A percentile compares a stretch with the other conserved stretches of the same genome.
phyloP scores from a whole-genome alignment of 495 filamentous ascomycete species.

The Lasiosphaeria miniovina region DNA sequence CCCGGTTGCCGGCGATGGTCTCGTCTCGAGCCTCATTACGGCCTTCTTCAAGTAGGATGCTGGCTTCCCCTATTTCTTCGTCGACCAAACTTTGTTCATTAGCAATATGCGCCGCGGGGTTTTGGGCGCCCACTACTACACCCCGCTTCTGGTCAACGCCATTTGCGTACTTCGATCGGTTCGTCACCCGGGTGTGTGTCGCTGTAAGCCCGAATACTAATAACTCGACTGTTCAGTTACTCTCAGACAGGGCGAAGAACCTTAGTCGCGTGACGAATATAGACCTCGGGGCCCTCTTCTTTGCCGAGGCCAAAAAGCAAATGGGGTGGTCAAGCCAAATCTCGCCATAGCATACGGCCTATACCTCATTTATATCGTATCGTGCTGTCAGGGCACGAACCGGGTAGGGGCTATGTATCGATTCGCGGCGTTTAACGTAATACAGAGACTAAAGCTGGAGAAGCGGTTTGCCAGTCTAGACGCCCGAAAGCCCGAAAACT shows the following conservation, averaged over 20 bases:
- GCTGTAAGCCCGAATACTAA: not conserved
- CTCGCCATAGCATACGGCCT: constrained; percentile 18
- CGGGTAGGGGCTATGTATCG: constrained; percentile 18
- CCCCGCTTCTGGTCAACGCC: constrained; percentile 53
- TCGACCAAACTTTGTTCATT: constrained; percentile 50
- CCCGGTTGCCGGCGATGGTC: constrained; percentile 43
- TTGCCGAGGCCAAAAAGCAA: constrained; percentile 17
- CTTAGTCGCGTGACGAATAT: not conserved
- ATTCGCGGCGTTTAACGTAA: constrained; percentile 20
- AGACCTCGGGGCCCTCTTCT: constrained; percentile 15
- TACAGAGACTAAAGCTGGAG: constrained; percentile 12
- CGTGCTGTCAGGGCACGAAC: constrained; percentile 16
- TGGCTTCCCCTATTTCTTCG: constrained; percentile 39
- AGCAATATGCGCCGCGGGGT: constrained; percentile 38
- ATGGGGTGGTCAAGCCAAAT: constrained; percentile 6
- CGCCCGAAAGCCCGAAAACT: constrained; percentile 2
- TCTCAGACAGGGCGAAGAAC: constrained; percentile 12
- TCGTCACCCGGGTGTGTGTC: no score
- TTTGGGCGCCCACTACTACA: constrained; percentile 42
- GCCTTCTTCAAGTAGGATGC: constrained; percentile 54
- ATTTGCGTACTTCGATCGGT: constrained; percentile 45
- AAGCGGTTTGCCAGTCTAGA: constrained; percentile 7
- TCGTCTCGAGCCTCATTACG: constrained; percentile 53
- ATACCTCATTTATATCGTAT: constrained; percentile 14
- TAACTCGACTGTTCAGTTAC: not conserved